Evolutionary conservation across 257 asterid genomes (phyloP).

Genomic region (Scutellaria galericulata): DNA sequence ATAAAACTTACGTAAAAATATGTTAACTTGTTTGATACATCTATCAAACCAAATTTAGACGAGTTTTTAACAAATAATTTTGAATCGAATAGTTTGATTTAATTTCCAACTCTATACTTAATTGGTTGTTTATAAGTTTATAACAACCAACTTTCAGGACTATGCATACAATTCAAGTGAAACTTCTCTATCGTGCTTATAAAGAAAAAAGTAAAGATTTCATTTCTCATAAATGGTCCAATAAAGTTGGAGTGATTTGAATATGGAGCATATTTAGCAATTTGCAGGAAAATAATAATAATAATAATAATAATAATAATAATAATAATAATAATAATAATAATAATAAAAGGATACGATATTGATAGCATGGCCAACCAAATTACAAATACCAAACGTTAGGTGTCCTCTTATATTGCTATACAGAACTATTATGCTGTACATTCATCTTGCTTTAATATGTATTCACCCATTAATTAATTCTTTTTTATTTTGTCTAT

Average conservation of each 20-base stretch:
- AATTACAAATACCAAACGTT: constrained; percentile 42
- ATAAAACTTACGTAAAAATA: no score
- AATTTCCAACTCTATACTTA: no score
- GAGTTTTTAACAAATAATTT: no score
- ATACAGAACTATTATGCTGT: constrained; percentile 16
- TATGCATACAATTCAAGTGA: no score
- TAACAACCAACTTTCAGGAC: no score
- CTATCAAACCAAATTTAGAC: no score
- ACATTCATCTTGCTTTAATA: constrained; percentile 21
- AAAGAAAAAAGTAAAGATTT: background rate
- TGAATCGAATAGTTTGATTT: no score
- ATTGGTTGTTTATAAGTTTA: background rate
- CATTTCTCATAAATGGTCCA: constrained; percentile 10
- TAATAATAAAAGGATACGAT: constrained; percentile 6
- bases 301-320: no score
- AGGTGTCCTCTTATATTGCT: constrained; percentile 31
- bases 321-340: no score
- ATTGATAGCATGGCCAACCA: constrained; percentile 26
- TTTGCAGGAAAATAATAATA: background rate
- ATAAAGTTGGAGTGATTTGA: constrained; percentile 17
- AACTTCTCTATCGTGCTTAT: no score
- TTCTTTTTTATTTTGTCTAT: background rate
- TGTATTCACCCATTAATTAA: constrained; percentile 7
- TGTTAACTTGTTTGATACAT: no score
- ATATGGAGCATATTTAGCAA: background rate